These are phyloP conservation scores for Pseudocercospora crystallina DNA, from an alignment of 2,329 filamentous ascomycete genomes.

Conservation along the genomic window DNA sequence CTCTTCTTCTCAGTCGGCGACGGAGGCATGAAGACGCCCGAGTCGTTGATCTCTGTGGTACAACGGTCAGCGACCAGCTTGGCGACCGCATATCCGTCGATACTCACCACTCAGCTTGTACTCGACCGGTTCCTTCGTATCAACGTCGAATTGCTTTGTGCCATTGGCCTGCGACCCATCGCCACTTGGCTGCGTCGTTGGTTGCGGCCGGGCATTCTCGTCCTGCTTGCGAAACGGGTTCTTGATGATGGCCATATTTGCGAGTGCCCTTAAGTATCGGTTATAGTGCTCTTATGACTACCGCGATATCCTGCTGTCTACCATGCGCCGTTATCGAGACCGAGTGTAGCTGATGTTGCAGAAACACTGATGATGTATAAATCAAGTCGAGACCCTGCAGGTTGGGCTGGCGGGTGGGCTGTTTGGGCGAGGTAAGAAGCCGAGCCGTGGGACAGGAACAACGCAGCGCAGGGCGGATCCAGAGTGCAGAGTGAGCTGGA, in stretches of 20 bases:
- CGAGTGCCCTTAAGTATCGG: not conserved
- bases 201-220: slow-evolving; percentile 33
- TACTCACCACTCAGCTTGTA: slow-evolving; percentile 54
- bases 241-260: slow-evolving; percentile 39
- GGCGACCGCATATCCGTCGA: slow-evolving; percentile 7
- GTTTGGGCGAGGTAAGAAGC: not conserved
- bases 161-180: slow-evolving; percentile 14
- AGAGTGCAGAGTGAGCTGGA: no score
- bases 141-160: slow-evolving; percentile 43
- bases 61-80: slow-evolving; percentile 3
- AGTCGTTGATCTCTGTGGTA: slow-evolving; percentile 83
- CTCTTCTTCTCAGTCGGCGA: slow-evolving; percentile 82
- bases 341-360: not conserved
- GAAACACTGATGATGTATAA: not conserved
- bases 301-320: not conserved
- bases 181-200: slow-evolving; percentile 11
- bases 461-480: no score
- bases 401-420: not conserved
- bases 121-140: slow-evolving; percentile 44
- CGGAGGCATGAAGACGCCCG: slow-evolving; percentile 93
- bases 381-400: slow-evolving; percentile 1
- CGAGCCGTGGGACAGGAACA: not conserved
- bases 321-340: slow-evolving; percentile 1
- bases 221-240: slow-evolving; percentile 41
- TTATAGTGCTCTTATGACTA: no score